Evolutionary conservation across 1,139 yeast species (phyloP).

Genomic region (Taiozyma sp.): DNA sequence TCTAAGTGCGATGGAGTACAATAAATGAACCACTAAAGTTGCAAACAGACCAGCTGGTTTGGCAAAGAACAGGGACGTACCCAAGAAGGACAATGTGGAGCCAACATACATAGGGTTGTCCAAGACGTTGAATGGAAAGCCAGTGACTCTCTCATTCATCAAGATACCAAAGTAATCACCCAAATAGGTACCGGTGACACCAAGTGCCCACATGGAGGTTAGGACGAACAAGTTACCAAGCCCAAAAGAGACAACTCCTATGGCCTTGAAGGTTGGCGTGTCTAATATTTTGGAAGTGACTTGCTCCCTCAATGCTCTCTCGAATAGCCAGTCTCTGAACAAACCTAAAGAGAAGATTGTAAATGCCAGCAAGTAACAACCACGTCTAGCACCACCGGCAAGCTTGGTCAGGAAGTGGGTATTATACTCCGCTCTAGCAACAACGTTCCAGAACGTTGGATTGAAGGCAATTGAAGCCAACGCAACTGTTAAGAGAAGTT

Average conservation of each 20-base stretch:
- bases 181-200: slow-evolving; percentile 92
- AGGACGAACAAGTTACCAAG: slow-evolving; percentile 78
- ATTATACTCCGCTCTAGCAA: slow-evolving; percentile 80
- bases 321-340: slow-evolving; percentile 73
- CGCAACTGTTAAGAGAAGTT: slow-evolving; percentile 29
- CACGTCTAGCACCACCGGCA: slow-evolving; percentile 61
- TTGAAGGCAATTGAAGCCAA: slow-evolving; percentile 73
- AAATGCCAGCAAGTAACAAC: slow-evolving; percentile 80
- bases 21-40: slow-evolving; percentile 65
- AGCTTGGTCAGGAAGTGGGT: slow-evolving; percentile 71
- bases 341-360: slow-evolving; percentile 84
- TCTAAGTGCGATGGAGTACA: slow-evolving; percentile 78
- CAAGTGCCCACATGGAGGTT: slow-evolving; percentile 88
- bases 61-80: slow-evolving; percentile 83
- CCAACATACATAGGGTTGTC: slow-evolving; percentile 98
- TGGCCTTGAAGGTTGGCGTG: slow-evolving; percentile 32
- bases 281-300: slow-evolving; percentile 39
- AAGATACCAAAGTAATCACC: slow-evolving; percentile 97
- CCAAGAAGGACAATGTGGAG: slow-evolving; percentile 82
- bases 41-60: slow-evolving; percentile 85
- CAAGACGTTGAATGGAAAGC: slow-evolving; percentile 87
- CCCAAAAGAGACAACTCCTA: slow-evolving; percentile 46
- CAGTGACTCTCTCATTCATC: slow-evolving; percentile 87
- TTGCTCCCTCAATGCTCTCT: slow-evolving; percentile 60
- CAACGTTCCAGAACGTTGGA: slow-evolving; percentile 94